phyloP scores from a whole-genome alignment of 495 filamentous ascomycete species.

The Mytilinidion resinicola region DNA sequence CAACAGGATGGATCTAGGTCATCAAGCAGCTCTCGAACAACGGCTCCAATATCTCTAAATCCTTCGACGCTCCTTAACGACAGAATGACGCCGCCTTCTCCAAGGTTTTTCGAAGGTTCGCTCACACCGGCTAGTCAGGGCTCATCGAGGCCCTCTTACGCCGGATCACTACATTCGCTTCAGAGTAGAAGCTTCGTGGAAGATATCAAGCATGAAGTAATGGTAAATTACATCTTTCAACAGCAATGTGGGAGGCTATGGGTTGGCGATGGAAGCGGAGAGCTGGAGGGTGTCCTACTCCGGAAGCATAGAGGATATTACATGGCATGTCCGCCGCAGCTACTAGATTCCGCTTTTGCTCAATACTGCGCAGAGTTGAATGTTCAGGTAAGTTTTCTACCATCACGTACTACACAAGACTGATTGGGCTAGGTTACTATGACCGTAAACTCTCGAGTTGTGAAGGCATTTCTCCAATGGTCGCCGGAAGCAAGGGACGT shows the following conservation, averaged over 20 bases:
- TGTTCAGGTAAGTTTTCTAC: slow-evolving; percentile 48
- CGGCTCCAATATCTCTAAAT: not conserved
- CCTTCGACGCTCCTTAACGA: slow-evolving; percentile 6
- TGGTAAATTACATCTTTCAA: slow-evolving; percentile 77
- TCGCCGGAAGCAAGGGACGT: slow-evolving; percentile 65
- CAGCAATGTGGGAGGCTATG: slow-evolving; percentile 66
- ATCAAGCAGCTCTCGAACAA: not conserved
- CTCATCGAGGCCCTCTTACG: slow-evolving; percentile 37
- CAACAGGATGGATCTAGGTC: no score
- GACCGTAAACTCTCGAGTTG: slow-evolving; percentile 70
- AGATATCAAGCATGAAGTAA: slow-evolving; percentile 76
- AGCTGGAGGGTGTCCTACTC: slow-evolving; percentile 64
- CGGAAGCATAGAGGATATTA: slow-evolving; percentile 61
- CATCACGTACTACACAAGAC: not conserved
- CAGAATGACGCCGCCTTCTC: slow-evolving; percentile 5
- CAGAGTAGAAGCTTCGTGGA: slow-evolving; percentile 52
- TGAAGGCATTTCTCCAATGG: slow-evolving; percentile 67
- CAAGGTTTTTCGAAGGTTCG: not conserved
- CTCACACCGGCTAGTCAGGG: slow-evolving; percentile 33
- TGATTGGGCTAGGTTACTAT: slow-evolving; percentile 55
- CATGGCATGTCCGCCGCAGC: slow-evolving; percentile 59
- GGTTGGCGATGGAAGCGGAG: slow-evolving; percentile 59
- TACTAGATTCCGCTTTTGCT: slow-evolving; percentile 53
- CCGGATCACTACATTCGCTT: slow-evolving; percentile 10
- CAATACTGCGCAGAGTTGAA: slow-evolving; percentile 60